Percentiles rank a stretch among this genome's conserved stretches.
Evolutionary conservation across 192 early-diverging fungal genomes (phyloP).

Genomic region (Entrophospora sp.): DNA sequence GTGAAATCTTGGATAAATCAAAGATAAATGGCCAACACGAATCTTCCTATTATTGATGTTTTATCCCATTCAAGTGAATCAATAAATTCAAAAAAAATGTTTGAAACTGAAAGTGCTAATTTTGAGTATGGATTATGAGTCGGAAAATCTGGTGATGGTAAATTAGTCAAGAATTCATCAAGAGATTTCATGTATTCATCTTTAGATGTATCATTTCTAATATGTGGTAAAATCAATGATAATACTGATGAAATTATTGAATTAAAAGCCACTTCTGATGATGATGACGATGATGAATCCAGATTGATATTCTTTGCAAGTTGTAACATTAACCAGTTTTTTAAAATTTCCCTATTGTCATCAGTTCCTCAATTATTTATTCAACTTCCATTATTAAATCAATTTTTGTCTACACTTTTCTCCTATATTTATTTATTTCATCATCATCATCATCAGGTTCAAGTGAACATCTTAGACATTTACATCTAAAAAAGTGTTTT

Average conservation of each 20-base stretch:
- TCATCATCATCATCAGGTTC: background rate
- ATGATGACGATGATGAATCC: background rate
- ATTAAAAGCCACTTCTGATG: background rate
- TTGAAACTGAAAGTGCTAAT: slow-evolving; percentile 27
- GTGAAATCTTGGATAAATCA: slow-evolving; percentile 41
- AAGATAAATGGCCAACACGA: slow-evolving; percentile 38
- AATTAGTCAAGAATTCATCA: slow-evolving; percentile 16
- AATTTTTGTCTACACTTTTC: background rate
- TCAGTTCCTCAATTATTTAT: background rate
- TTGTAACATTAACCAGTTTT: too few species aligned
- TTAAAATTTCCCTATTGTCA: too few species aligned
- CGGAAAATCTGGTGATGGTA: slow-evolving; percentile 15
- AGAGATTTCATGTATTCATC: slow-evolving; percentile 19
- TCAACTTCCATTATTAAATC: too few species aligned
- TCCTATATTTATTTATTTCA: background rate
- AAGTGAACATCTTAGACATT: slow-evolving; percentile 33
- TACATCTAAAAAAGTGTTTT: slow-evolving; percentile 44
- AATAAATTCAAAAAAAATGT: slow-evolving; percentile 32
- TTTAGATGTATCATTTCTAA: slow-evolving; percentile 25
- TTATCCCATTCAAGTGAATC: slow-evolving; percentile 31
- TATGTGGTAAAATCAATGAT: slow-evolving; percentile 14
- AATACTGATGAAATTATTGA: background rate
- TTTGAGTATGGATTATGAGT: slow-evolving; percentile 27
- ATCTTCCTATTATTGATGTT: slow-evolving; percentile 33
- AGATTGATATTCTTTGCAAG: too few species aligned